phyloP scores from a whole-genome alignment of 2,329 filamentous ascomycete genomes.

The Botrytis fabae region DNA sequence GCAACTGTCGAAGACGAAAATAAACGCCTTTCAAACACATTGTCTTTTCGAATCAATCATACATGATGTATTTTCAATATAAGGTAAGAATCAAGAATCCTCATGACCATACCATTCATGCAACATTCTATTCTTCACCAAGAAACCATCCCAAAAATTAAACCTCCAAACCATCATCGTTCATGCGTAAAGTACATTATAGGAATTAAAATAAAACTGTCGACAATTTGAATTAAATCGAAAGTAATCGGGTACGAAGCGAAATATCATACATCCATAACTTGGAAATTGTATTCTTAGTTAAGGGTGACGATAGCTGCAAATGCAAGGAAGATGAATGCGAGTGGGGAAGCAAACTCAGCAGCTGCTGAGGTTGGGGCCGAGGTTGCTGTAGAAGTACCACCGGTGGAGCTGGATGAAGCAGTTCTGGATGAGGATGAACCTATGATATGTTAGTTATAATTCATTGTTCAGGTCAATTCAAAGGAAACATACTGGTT shows the following conservation, averaged over 20 bases:
- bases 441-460: conserved; percentile 2
- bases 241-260: conserved; percentile 14
- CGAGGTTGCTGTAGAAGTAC: conserved; percentile 19
- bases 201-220: conserved; percentile 19
- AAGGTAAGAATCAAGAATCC: background rate
- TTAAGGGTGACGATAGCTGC: conserved; percentile 38
- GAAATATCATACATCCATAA: conserved; percentile 8
- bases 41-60: background rate
- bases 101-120: background rate
- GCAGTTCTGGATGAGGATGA: conserved; percentile 20
- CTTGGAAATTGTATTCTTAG: conserved; percentile 26
- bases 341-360: conserved; percentile 36
- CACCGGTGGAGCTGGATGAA: background rate
- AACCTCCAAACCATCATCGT: conserved; percentile 21
- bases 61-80: background rate
- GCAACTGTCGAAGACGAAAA: background rate
- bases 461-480: background rate
- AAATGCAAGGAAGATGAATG: conserved; percentile 38
- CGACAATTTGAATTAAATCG: conserved; percentile 1
- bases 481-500: conserved; percentile 12
- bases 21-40: background rate
- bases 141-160: background rate
- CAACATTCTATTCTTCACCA: background rate
- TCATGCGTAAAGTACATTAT: conserved; percentile 21
- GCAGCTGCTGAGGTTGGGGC: conserved; percentile 29